Conservation (phyloP, 805 yeast genomes). For the Metschnikowia similis region DNA sequence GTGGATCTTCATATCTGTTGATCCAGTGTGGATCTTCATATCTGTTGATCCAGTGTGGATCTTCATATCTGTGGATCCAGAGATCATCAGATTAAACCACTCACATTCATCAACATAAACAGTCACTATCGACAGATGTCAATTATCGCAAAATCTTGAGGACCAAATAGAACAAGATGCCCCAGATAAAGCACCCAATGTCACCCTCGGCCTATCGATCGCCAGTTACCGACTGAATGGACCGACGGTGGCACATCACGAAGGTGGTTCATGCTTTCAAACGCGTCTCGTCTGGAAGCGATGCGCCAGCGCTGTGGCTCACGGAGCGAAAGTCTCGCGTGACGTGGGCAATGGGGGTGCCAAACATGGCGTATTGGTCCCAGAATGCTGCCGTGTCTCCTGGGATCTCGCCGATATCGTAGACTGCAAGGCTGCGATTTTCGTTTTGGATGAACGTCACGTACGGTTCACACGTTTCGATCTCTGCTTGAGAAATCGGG, state of each 20-base stretch:
- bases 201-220: no score
- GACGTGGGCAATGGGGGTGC: slow-evolving; percentile 18
- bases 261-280: background rate
- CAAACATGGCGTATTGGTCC: slow-evolving; percentile 22
- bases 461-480: slow-evolving; percentile 49
- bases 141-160: no score
- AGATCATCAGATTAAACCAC: no score
- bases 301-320: background rate
- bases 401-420: slow-evolving; percentile 16
- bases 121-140: no score
- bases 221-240: no score
- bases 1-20: no score
- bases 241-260: background rate
- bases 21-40: no score
- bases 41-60: no score
- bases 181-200: no score
- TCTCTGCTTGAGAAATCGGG: slow-evolving; percentile 50
- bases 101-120: no score
- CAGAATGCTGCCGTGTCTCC: slow-evolving; percentile 18
- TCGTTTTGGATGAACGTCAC: slow-evolving; percentile 27
- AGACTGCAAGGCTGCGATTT: slow-evolving; percentile 29
- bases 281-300: background rate
- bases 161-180: no score
- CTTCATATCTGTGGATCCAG: no score
- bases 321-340: slow-evolving; percentile 6